Base-by-base conservation (phyloP, 768 basidiomycete species). In the Lyophyllum shimeji region DNA sequence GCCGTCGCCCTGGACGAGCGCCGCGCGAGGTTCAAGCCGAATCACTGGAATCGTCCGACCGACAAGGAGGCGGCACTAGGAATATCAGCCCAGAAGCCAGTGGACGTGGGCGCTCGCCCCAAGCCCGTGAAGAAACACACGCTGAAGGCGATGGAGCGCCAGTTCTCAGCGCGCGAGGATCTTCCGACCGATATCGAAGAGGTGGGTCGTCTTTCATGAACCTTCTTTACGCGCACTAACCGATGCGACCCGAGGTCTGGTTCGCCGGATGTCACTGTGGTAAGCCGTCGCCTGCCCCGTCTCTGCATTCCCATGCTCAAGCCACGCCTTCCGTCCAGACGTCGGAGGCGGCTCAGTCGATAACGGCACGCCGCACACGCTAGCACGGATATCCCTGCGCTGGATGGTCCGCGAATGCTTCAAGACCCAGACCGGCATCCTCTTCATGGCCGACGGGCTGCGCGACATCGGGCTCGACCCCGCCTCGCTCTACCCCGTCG, bases 331-430 rank as follows among this genome's bases (percentile, higher is more conserved):
- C 12, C 3, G 2, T 21, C 1, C 29, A 67, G 68, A 70, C 51
- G 63, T 74, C 12, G 72, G 72, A 18, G 72, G 71, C 15, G 73
- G 71, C 6, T 68, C 70, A 49, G 68, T 66, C 18, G 63, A 52
- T 62, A 75, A 78, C 56, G 63, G 62, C 11, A 63, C 59, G 2
- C 37, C 53, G 1, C 66, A 69, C 13, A 67, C 65, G 9, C 71
- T 81, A 6, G 69, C 77, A 1, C 70, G 72, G 45, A 74, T 78
- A 17, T 62, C 78, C 0, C 66, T 81, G 2, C 69, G 73, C 3
- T 81, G 84, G 83, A 83, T 85, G 82, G 67, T 85, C 57, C 78
- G 83, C 50, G 76, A 85, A 57, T 77, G 74, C 59, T 79, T 83
- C 70, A 66, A 69, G 23, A 52, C 72, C 2, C 60, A 77, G 0